Evolutionary conservation across 2,329 filamentous ascomycete species (phyloP).

Genomic region (Sporothrix protearum): DNA sequence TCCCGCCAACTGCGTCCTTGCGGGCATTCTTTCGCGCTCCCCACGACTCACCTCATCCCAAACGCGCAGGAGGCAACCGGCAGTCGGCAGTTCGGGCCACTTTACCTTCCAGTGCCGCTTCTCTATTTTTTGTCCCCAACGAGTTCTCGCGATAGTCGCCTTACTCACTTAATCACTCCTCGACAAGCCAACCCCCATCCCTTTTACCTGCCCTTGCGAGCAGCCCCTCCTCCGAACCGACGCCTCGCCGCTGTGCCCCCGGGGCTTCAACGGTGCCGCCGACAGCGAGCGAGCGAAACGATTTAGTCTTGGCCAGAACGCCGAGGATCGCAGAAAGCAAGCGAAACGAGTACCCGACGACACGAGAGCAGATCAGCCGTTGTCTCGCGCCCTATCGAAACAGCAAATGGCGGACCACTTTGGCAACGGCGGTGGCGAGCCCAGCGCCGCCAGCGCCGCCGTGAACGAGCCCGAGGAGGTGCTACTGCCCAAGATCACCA

Average conservation of each 20-base stretch:
- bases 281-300: background rate
- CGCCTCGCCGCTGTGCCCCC: background rate
- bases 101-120: background rate
- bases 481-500: conserved; percentile 66
- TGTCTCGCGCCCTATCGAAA: background rate
- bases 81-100: background rate
- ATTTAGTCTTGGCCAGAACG: background rate
- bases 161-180: background rate
- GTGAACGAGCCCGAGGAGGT: conserved; percentile 25
- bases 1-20: background rate
- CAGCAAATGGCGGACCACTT: conserved; percentile 22
- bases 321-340: background rate
- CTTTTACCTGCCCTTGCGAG: too few species aligned
- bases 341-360: background rate
- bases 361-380: background rate
- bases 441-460: conserved; percentile 31
- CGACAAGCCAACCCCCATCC: background rate
- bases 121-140: background rate
- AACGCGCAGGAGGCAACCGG: background rate
- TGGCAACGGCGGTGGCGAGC: conserved; percentile 27
- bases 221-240: background rate
- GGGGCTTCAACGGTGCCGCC: conserved; percentile 3
- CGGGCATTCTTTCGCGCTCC: background rate
- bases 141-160: background rate
- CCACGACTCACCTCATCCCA: background rate